Evolutionary conservation across 108 stramenopile species (phyloP).

Genomic region (Cylindrotheca fusiformis): DNA sequence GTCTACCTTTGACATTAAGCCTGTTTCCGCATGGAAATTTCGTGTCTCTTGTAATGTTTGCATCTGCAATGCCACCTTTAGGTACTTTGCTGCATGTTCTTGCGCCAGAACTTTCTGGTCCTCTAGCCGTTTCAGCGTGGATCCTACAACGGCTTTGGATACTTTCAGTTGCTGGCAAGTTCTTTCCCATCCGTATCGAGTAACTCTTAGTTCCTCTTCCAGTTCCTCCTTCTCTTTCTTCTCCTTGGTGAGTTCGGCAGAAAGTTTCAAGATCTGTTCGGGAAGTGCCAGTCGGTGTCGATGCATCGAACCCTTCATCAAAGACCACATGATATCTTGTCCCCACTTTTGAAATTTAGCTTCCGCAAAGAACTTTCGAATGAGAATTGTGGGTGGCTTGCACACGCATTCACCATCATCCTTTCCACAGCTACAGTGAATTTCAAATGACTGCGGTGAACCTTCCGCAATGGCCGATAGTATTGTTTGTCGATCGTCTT

Average conservation of each 20-base stretch:
- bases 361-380: neutral
- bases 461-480: neutral
- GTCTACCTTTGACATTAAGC: neutral
- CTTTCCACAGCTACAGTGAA: neutral
- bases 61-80: neutral
- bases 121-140: neutral
- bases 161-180: neutral
- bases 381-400: neutral
- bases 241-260: neutral
- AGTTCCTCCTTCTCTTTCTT: neutral
- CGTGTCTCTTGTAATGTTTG: neutral
- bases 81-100: neutral
- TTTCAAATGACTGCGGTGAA: neutral
- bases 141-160: neutral
- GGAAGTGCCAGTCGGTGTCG: neutral
- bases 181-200: neutral
- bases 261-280: neutral
- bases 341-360: neutral
- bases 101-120: neutral
- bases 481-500: neutral
- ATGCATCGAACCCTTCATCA: neutral
- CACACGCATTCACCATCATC: neutral
- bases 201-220: neutral
- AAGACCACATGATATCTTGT: neutral
- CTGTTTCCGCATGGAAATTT: neutral